Percentiles rank a stretch among this genome's conserved stretches.
Conservation (phyloP, 116 monocot species). For the Dioscorea cayenensis region DNA sequence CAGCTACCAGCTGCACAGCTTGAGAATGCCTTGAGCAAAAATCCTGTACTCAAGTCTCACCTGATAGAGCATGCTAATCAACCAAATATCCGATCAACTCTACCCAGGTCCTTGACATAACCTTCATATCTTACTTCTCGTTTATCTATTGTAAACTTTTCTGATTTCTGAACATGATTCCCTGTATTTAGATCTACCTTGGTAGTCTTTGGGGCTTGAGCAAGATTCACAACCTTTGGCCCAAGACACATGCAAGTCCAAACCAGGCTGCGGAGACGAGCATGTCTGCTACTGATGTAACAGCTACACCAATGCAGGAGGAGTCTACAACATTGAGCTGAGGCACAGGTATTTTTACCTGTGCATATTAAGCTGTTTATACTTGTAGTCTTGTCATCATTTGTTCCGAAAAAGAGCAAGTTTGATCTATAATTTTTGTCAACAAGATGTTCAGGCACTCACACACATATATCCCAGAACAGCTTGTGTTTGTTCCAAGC, state of each 20-base stretch:
- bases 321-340: slow-evolving; percentile 42
- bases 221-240: slow-evolving; percentile 42
- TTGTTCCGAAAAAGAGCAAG: too few species aligned
- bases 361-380: too few species aligned
- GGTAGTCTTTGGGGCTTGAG: slow-evolving; percentile 72
- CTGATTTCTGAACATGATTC: not conserved
- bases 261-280: slow-evolving; percentile 47
- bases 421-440: too few species aligned
- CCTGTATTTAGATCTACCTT: slow-evolving; percentile 52
- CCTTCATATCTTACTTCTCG: not conserved
- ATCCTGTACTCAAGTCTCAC: slow-evolving; percentile 57
- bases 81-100: slow-evolving; percentile 55
- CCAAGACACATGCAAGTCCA: slow-evolving; percentile 39
- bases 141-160: not conserved
- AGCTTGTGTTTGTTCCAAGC: too few species aligned
- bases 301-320: slow-evolving; percentile 57
- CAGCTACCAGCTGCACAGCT: slow-evolving; percentile 93
- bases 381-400: too few species aligned
- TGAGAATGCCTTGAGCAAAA: slow-evolving; percentile 86
- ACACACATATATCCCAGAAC: too few species aligned
- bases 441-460: too few species aligned
- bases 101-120: slow-evolving; percentile 51
- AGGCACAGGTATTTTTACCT: not conserved
- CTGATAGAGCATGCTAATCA: slow-evolving; percentile 75
- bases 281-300: slow-evolving; percentile 44